Percentiles rank a stretch among this genome's conserved stretches.
Conservation (phyloP, 306 rosid species). For the Glycine soja region DNA sequence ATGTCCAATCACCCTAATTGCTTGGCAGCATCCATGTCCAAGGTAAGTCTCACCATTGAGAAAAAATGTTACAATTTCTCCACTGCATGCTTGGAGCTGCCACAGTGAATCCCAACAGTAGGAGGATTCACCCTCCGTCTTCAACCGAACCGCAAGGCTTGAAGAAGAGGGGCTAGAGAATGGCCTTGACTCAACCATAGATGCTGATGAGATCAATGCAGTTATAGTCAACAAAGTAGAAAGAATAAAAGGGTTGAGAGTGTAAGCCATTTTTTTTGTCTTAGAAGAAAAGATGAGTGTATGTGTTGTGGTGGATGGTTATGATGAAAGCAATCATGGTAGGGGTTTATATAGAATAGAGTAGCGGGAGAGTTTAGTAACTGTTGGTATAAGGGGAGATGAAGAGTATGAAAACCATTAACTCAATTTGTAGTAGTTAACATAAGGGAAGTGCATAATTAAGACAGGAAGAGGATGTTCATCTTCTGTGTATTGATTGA, state of each 20-base stretch:
- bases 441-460: background rate
- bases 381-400: background rate
- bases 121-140: conserved; percentile 1
- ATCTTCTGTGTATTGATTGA: background rate
- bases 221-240: background rate
- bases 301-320: background rate
- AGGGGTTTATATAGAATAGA: background rate
- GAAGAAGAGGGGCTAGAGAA: background rate
- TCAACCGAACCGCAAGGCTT: conserved; percentile 4
- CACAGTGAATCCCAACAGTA: conserved; percentile 9
- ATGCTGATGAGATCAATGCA: conserved; percentile 8
- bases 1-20: conserved; percentile 6
- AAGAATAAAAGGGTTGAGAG: background rate
- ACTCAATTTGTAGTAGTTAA: background rate
- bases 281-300: background rate
- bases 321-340: too few relatives aligned
- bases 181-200: background rate
- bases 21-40: background rate
- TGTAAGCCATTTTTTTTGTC: background rate
- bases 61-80: conserved; percentile 15
- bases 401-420: background rate
- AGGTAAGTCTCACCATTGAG: conserved; percentile 8
- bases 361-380: background rate
- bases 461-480: background rate
- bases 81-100: conserved; percentile 17